Evolutionary conservation across 805 yeast species (phyloP), one percentile per base, ranked within the genome.

Genomic region (Ogataea ramenticola): DNA sequence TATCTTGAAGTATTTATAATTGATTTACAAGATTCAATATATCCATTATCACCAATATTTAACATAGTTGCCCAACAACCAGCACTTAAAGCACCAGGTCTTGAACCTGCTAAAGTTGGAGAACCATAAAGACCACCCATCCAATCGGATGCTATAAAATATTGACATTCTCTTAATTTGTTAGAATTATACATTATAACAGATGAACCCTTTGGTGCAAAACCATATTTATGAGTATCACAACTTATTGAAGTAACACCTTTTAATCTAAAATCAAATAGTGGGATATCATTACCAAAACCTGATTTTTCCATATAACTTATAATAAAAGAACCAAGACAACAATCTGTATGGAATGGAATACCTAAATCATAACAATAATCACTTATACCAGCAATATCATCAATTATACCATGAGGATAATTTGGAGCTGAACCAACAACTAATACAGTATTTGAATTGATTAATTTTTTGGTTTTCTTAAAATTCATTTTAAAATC

Each of bases 171-270:
- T 46, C 99, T 73, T 45, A 88, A 72, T 46, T 75, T 72, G 0
- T 74, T 54, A 48, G 73, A 65, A 39, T 97, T 75, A 64, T 93
- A 93, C 96, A 93, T 83, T 54, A 93, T 84, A 21, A 91, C 75
- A 1, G 96, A 87, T 0, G 95, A 83, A 10, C 99, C 99, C 64
- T 91, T 91, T 34, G 99, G 99, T 9, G 98, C 97, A 71, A 91
- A 93, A 1, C 98, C 99, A 58, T 91, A 91, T 64, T 91, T 91
- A 70, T 91, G 99, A n/a, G 99, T 91, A 61, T 91, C 99, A 66
- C 98, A 93, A n/a, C 96, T 86, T 46, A 91, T 91, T 2, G 97
- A 89, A 1, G 98, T 93, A n/a, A 93, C 98, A 29, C 93, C 93
- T 1, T 87, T 83, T 2, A 88, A 72, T 50, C 91, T 69, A 66